Evolutionary conservation across 352 stramenopile genomes (phyloP), one percentile per base, ranked within the genome.

Genomic region (Phytophthora citrophthora): DNA sequence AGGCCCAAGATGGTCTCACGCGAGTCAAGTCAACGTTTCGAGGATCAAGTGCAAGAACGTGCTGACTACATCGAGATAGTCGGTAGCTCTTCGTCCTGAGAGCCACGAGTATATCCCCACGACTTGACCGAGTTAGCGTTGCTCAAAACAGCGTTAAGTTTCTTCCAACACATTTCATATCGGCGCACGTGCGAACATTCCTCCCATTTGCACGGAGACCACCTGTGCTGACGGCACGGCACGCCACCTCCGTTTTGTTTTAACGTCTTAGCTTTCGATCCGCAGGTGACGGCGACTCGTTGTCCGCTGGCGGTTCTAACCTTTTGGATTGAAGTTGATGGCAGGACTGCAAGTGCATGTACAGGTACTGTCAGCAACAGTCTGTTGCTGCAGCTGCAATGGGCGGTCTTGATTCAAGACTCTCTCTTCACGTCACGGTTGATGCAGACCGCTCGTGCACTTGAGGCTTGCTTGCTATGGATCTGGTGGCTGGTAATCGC

Each of bases 41-140:
- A 52, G 7, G 52, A 39, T 31, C 36, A 43, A 51, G 41, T 46
- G 54, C 54, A 52, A 57, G 49, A 23, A 18, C 12, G 36, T 12
- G 20, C 62, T 69, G 65, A 67, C 60, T 63, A 59, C 60, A 59
- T 74, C 60, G 66, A 18, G 48, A 74, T 54, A 63, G 60, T 74
- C 41, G 24, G 54, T 53, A 31, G 9, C 18, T 31, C 8, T 48
- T 34, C 16, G 38, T 41, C 29, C 12, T 23, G 52, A n/a, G 32
- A 53, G 58, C 27, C 60, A 58, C 31, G 29, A 41, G 12, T 1
- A 20, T 26, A 58, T 54, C 46, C 24, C 24, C 46, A 44, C 39
- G n/a, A 59, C 38, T 57, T 43, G 44, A 60, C 32, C 38, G 15
- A 38, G 26, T 34, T 57, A 52, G 50, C 44, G 63, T 62, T 63